Base-by-base conservation (phyloP, 202 grass and related monocot genomes). In the Elaeis oleifera region DNA sequence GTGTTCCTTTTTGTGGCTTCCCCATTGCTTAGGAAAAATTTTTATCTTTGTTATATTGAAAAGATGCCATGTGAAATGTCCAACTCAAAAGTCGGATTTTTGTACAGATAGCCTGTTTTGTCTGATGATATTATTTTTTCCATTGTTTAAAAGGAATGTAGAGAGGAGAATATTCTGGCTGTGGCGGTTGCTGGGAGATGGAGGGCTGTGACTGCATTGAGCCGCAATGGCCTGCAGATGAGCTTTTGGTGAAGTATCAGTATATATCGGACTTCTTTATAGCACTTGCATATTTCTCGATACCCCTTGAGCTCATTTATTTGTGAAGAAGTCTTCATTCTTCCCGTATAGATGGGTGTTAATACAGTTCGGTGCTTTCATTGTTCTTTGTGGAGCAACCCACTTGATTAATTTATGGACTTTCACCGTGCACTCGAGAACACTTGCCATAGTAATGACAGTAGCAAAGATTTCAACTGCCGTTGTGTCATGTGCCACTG, bases 191-290 rank as follows among this genome's bases (percentile, higher is more conserved):
- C 54, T 73, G 73, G 25, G 39, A 67, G 13, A 95, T 95, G 89
- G 82, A 95, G 26, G 79, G 49, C 23, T 95, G 89, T 26, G 89
- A 95, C 58, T 95, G 89, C 67, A 80, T 95, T 39, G 84, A 95
- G 62, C 71, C 89, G 20, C 84, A 81, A 16, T 95, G 89, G 89
- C 72, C 80, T 56, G 76, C 76, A 0, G 89, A 95, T 79, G 89
- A 95, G 67, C 85, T 95, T 69, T 65, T 95, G 32, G 64, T 85
- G 21, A 89, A 95, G 71, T 95, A 95, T 72, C 89, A 95, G 71
- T 95, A 95, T 59, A 95, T 89, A 83, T 95, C 89, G 16, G 90
- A 95, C 80, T 95, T 95, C 56, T 86, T 95, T 13, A 89, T 86
- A 51, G 90, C 85, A 6, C 56, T 89, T 56, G 85, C 90, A 0